These are phyloP conservation scores for Fusarium sp. DNA, from an alignment of 2,329 filamentous ascomycete species.

Conservation along the genomic window DNA sequence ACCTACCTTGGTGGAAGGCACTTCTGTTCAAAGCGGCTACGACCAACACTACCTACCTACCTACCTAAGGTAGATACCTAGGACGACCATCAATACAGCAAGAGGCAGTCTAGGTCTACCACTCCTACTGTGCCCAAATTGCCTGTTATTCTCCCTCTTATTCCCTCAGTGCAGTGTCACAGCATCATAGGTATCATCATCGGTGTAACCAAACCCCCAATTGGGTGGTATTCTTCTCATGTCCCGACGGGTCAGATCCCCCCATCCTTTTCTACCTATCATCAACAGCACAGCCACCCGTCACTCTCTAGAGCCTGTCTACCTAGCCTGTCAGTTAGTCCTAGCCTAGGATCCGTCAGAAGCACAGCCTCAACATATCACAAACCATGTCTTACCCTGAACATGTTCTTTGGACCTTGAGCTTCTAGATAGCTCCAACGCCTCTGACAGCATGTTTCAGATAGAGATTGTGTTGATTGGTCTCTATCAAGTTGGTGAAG, in stretches of 20 bases:
- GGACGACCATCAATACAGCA: not conserved
- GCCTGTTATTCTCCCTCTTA: not conserved
- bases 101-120: not conserved
- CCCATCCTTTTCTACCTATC: conserved; percentile 12
- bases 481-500: not conserved
- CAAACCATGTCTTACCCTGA: conserved; percentile 23
- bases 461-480: not conserved
- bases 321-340: not conserved
- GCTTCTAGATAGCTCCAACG: not conserved
- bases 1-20: not conserved
- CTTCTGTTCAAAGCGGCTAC: conserved; percentile 8
- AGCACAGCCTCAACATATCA: conserved; percentile 27
- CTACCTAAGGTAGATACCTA: too few relatives aligned
- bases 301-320: not conserved
- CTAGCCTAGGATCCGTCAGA: not conserved
- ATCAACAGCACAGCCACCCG: conserved; percentile 27
- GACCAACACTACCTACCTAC: conserved; percentile 8
- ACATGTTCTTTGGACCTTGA: not conserved
- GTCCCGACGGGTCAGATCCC: not conserved
- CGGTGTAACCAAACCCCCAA: not conserved
- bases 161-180: not conserved
- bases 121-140: not conserved
- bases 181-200: conserved; percentile 3
- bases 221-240: not conserved
- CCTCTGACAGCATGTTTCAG: conserved; percentile 20